Evolutionary conservation across 1,284 basidiomycete species (phyloP).

Genomic region (Erythrobasidium hasegawianum): DNA sequence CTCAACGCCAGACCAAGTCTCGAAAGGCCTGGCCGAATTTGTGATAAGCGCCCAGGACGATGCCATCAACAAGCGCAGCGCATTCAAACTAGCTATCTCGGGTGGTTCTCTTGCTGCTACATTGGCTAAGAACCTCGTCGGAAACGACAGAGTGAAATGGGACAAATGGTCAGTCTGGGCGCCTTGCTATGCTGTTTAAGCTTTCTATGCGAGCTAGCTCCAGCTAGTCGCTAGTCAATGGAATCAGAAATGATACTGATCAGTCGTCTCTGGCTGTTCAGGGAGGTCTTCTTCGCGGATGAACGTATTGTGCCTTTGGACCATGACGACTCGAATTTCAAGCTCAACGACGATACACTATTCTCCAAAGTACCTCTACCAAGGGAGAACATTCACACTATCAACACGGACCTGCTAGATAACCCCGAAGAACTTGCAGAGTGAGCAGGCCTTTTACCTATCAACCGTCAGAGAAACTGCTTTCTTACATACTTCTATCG

Average conservation of each 20-base stretch:
- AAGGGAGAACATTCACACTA: conserved; percentile 71
- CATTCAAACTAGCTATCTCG: conserved; percentile 87
- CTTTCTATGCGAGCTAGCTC: too few relatives aligned
- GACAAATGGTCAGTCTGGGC: conserved; percentile 86
- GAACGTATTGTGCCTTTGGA: conserved; percentile 93
- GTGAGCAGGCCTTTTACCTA: conserved; percentile 7
- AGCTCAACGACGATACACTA: conserved; percentile 68
- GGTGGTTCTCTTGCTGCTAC: conserved; percentile 88
- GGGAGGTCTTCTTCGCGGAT: conserved; percentile 97
- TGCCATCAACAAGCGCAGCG: conserved; percentile 77
- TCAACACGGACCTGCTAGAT: conserved; percentile 64
- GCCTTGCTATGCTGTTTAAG: too few relatives aligned
- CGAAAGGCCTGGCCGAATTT: conserved; percentile 69
- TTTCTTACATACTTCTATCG: not conserved
- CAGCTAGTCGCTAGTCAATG: too few relatives aligned
- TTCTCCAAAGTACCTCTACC: conserved; percentile 83
- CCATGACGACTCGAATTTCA: conserved; percentile 87
- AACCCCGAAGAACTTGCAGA: conserved; percentile 54
- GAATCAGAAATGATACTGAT: too few relatives aligned
- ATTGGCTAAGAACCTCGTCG: conserved; percentile 66
- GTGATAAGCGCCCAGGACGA: conserved; percentile 85
- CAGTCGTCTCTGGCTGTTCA: too few relatives aligned
- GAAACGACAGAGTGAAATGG: conserved; percentile 77
- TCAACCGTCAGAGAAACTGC: too few relatives aligned
- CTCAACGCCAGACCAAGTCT: conserved; percentile 53